These are phyloP conservation scores for Fragaria nilgerrensis DNA, from an alignment of 306 rosid species.

Conservation along the genomic window DNA sequence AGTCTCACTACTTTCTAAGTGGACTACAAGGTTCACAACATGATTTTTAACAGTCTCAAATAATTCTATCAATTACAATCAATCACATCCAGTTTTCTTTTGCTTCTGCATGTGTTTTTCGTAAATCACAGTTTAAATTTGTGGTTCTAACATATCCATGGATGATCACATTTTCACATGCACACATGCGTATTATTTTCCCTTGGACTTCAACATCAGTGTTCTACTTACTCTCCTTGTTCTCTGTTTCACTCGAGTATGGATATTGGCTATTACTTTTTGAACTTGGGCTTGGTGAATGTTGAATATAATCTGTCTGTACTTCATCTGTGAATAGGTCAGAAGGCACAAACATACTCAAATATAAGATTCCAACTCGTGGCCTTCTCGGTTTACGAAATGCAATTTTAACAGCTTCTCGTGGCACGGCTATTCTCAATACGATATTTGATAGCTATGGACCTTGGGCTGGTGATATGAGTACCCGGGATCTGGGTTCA, in stretches of 20 bases:
- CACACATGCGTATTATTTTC: neutral
- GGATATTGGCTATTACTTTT: neutral
- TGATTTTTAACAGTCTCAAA: neutral
- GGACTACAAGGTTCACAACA: neutral
- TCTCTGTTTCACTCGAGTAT: neutral
- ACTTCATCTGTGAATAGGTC: conserved; percentile 47
- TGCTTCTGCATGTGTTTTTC: neutral
- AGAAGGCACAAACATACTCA: conserved; percentile 79
- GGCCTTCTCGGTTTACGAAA: conserved; percentile 95
- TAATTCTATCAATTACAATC: neutral
- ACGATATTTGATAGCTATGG: conserved; percentile 85
- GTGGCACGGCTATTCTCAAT: conserved; percentile 96
- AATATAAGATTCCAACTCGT: conserved; percentile 96
- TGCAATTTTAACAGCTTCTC: conserved; percentile 95
- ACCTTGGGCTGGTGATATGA: conserved; percentile 95
- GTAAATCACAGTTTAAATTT: neutral
- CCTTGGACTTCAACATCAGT: conserved; percentile 1
- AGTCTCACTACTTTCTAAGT: neutral
- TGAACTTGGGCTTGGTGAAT: conserved; percentile 12
- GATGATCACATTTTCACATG: neutral
- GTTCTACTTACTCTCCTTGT: neutral
- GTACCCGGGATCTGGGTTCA: conserved; percentile 92
- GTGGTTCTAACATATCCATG: neutral
- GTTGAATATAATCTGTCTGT: conserved; percentile 18
- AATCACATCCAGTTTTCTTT: neutral